These are phyloP conservation scores for Dendryphion nanum DNA, from an alignment of 2,329 filamentous ascomycete genomes.

Conservation along the genomic window DNA sequence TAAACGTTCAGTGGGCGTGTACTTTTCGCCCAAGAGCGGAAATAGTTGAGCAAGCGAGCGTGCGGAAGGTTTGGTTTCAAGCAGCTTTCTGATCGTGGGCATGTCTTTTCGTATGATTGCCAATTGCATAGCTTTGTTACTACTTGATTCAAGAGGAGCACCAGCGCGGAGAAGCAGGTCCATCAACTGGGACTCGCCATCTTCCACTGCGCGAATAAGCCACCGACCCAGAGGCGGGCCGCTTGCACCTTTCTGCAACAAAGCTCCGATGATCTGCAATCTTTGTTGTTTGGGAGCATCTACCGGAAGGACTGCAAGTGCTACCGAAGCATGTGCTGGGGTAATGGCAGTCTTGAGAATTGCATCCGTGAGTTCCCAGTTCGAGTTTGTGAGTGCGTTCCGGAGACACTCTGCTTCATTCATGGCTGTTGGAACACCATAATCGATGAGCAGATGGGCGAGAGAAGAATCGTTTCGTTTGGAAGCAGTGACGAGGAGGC, in stretches of 20 bases:
- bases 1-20: slow-evolving; percentile 21
- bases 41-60: slow-evolving; percentile 21
- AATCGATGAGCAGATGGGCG: slow-evolving; percentile 29
- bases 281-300: slow-evolving; percentile 20
- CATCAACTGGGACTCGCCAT: slow-evolving; percentile 25
- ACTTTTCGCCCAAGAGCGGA: slow-evolving; percentile 16
- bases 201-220: slow-evolving; percentile 28
- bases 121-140: slow-evolving; percentile 18
- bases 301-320: slow-evolving; percentile 20
- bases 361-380: slow-evolving; percentile 26
- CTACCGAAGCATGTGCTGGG: slow-evolving; percentile 26
- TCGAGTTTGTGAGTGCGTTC: slow-evolving; percentile 23
- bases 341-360: slow-evolving; percentile 25
- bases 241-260: slow-evolving; percentile 28
- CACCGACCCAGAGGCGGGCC: slow-evolving; percentile 25
- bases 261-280: slow-evolving; percentile 20
- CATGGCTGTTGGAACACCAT: slow-evolving; percentile 26
- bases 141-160: slow-evolving; percentile 18
- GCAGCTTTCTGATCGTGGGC: slow-evolving; percentile 17
- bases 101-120: slow-evolving; percentile 24
- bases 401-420: slow-evolving; percentile 32
- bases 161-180: slow-evolving; percentile 29
- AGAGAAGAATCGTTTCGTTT: slow-evolving; percentile 27
- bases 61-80: slow-evolving; percentile 20
- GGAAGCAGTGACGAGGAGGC: slow-evolving; percentile 27